A percentile compares a stretch with the other conserved stretches of the same genome.
Conservation (phyloP, 768 basidiomycete genomes). For the Leccinum pellstonianum region DNA sequence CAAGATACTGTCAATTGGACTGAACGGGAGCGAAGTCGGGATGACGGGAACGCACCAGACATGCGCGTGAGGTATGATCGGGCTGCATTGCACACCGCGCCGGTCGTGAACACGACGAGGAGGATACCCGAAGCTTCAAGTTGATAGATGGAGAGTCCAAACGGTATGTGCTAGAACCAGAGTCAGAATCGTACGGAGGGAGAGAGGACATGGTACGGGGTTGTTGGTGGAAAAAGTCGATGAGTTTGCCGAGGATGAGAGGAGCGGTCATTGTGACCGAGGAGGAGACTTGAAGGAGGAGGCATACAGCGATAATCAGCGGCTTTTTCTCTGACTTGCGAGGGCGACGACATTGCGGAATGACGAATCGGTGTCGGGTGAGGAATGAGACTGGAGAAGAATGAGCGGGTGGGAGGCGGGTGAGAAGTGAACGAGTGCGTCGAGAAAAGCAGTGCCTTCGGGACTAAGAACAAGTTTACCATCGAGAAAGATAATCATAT, state of each 20-base stretch:
- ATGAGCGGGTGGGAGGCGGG: no score
- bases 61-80: no score
- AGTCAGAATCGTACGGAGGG: not conserved
- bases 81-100: no score
- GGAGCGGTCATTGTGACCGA: conserved; percentile 91
- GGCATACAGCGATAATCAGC: conserved; percentile 68
- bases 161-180: conserved; percentile 62
- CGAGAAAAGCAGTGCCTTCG: no score
- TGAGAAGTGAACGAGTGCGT: conserved; percentile 12
- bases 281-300: conserved; percentile 75
- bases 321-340: conserved; percentile 79
- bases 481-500: no score
- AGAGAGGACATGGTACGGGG: conserved; percentile 45
- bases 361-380: conserved; percentile 51
- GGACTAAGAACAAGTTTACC: no score
- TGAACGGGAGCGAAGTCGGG: no score
- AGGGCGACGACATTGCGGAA: conserved; percentile 74
- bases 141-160: conserved; percentile 70
- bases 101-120: conserved; percentile 28
- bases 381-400: conserved; percentile 20
- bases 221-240: conserved; percentile 81
- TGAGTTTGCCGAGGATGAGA: conserved; percentile 88
- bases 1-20: no score
- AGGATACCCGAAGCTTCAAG: conserved; percentile 50
- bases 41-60: no score